Conservation (phyloP, 176 grass and related monocot species). For the Avena eriantha region DNA sequence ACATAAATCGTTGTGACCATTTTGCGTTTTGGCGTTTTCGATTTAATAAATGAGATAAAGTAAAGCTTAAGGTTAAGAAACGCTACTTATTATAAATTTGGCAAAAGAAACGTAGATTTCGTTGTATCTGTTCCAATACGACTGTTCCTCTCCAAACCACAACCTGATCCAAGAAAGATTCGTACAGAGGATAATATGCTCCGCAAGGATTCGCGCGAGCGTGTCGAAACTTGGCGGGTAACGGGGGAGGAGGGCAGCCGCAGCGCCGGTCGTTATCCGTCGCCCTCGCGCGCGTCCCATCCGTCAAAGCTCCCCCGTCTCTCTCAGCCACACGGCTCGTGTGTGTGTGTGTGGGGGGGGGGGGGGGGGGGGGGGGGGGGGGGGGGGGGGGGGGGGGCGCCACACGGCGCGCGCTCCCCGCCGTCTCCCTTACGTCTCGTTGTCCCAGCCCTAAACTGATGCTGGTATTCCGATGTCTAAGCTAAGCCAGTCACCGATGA, state of each 20-base stretch:
- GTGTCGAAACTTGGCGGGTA: constrained; percentile 8
- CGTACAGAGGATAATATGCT: too few species aligned
- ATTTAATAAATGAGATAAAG: not conserved
- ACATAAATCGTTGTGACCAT: too few species aligned
- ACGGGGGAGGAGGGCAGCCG: not conserved
- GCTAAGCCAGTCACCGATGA: not conserved
- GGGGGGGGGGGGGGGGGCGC: not conserved
- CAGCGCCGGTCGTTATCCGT: not conserved
- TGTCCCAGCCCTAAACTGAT: not conserved
- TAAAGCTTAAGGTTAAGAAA: not conserved
- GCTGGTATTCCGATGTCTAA: not conserved
- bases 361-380: not conserved
- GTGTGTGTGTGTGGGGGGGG: too few species aligned
- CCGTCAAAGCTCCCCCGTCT: not conserved
- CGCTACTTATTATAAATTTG: too few species aligned
- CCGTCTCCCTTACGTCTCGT: constrained; percentile 18
- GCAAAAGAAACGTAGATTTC: too few species aligned
- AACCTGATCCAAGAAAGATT: too few species aligned
- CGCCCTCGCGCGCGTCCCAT: not conserved
- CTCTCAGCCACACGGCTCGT: not conserved
- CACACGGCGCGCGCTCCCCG: not conserved
- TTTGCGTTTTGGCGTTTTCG: not conserved
- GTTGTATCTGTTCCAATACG: too few species aligned
- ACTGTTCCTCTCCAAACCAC: not conserved
- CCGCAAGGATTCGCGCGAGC: too few species aligned